These are phyloP conservation scores for Collybia mongolica DNA, from an alignment of 768 basidiomycete species.

Conservation along the genomic window DNA sequence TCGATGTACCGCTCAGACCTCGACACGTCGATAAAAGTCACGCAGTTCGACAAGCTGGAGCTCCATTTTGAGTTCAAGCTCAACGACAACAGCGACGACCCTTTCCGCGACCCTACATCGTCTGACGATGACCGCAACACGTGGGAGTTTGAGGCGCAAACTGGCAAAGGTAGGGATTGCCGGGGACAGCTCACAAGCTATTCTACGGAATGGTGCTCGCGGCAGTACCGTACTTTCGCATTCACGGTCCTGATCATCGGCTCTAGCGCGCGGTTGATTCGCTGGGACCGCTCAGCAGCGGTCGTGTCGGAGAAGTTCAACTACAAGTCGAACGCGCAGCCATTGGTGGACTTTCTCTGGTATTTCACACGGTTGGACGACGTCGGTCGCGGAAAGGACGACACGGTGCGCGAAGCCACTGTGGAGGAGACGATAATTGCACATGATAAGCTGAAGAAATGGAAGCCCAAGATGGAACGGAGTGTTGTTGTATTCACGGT, in stretches of 20 bases:
- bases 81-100: conserved; percentile 1
- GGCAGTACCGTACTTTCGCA: conserved; percentile 24
- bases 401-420: conserved; percentile 17
- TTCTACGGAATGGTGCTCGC: conserved; percentile 14
- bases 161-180: not conserved
- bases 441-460: conserved; percentile 1
- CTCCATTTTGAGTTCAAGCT: conserved; percentile 16
- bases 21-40: not conserved
- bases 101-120: conserved; percentile 8
- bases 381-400: conserved; percentile 23
- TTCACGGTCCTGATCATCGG: conserved; percentile 26
- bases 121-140: not conserved
- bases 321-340: conserved; percentile 10
- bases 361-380: conserved; percentile 17
- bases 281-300: conserved; percentile 29
- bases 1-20: not conserved
- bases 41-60: conserved; percentile 3
- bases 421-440: conserved; percentile 8
- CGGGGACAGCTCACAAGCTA: conserved; percentile 23
- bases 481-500: conserved; percentile 12
- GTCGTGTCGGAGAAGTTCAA: conserved; percentile 26
- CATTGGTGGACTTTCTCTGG: conserved; percentile 27
- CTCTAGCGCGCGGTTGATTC: conserved; percentile 24
- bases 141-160: not conserved
- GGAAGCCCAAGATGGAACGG: conserved; percentile 2